phyloP scores from a whole-genome alignment of 345 rosid genomes.

The Eucalyptus pauciflora region DNA sequence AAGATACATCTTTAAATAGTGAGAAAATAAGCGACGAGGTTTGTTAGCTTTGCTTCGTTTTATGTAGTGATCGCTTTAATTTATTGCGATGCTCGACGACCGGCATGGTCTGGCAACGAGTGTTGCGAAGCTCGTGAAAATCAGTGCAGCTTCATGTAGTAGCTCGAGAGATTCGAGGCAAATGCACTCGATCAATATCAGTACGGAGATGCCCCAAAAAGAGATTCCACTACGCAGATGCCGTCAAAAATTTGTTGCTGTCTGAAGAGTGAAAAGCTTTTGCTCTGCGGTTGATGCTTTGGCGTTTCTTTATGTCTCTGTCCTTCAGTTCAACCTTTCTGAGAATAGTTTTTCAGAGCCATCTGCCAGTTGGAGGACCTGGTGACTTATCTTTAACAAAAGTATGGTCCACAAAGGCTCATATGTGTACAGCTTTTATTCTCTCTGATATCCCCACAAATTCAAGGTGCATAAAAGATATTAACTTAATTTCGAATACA shows the following conservation, averaged over 20 bases:
- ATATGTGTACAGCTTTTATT: background rate
- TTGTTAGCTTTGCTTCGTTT: background rate
- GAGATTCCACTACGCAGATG: background rate
- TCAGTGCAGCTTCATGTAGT: too few species aligned
- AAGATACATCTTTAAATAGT: background rate
- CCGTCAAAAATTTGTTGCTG: background rate
- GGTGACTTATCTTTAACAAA: background rate
- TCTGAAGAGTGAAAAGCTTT: background rate
- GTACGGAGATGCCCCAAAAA: background rate
- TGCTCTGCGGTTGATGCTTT: background rate
- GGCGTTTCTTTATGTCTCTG: background rate
- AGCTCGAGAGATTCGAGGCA: background rate
- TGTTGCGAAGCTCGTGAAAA: background rate
- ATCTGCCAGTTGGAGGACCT: background rate
- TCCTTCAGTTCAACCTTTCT: background rate
- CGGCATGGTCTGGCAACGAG: background rate
- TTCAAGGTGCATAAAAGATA: background rate
- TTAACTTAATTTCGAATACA: background rate
- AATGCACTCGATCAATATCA: background rate
- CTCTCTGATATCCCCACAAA: background rate
- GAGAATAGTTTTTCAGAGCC: background rate
- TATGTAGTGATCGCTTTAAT: background rate
- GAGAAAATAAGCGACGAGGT: background rate
- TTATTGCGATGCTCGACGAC: background rate
- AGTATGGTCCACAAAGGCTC: background rate